Base-by-base conservation (phyloP, 2,329 filamentous ascomycete species). In the Cladophialophora immunda region DNA sequence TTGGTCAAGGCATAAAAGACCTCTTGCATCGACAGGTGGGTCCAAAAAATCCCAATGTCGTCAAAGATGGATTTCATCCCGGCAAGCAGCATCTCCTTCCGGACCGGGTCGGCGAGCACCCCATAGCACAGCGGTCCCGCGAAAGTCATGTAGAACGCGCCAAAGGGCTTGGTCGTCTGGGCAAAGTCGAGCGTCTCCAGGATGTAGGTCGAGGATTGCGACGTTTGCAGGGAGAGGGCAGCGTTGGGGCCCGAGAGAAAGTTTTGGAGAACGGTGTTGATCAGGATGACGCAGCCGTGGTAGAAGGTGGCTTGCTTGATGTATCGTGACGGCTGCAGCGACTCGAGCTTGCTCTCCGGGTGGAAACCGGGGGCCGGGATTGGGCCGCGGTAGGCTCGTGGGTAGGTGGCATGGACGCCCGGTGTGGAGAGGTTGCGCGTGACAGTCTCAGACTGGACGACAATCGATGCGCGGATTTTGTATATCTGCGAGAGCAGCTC, bases 71-170 rank as follows among this genome's bases (percentile, higher is more conserved):
- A n/a, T 7, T 55, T 30, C 53, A 55, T 55, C 9, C 29, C 53
- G 13, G 27, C 17, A 11, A 55, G 53, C 29, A 55, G 53, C 13
- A n/a, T 22, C 27, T 32, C 29, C 19, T 19, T 17, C 27, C 34
- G 27, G 5, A 19, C 8, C 13, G 27, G 27, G 29, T 55, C 53
- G 27, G 53, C 30, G 3, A 55, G 53, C 50, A 62, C 50, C 7
- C 60, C 60, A 13, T 62, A 62, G 41, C 29, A 52, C 60, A 62
- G 22, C 11, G 60, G 60, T 8, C 60, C 60, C 13, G 52, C 60
- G 25, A 53, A 62, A 15, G 60, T 55, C 60, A 62, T 62, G 50
- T 55, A 62, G 34, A 62, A 54, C 15, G n/a, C 32, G 9, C 60
- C 60, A n/a, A 62, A 56, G 9, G 60, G 60, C 34, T 55, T 54